phyloP scores from a whole-genome alignment of 2,329 filamentous ascomycete genomes.

The Ophiostoma piceae region DNA sequence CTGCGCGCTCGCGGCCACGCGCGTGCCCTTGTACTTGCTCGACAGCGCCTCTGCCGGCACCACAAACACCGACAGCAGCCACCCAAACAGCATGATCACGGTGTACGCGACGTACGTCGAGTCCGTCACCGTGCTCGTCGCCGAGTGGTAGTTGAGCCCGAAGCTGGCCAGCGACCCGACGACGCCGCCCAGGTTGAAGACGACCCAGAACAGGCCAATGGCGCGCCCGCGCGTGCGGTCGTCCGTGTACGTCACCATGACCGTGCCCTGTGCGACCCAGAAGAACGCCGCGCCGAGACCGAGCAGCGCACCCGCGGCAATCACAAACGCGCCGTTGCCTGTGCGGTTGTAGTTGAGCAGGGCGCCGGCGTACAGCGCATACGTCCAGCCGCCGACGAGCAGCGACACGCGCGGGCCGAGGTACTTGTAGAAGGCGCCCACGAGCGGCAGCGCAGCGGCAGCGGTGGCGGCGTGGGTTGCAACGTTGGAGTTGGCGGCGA shows the following conservation, averaged over 20 bases:
- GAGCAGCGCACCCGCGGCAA: constrained; percentile 69
- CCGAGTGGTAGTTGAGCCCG: constrained; percentile 50
- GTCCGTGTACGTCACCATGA: constrained; percentile 83
- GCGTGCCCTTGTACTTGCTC: constrained; percentile 20
- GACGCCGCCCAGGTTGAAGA: constrained; percentile 87
- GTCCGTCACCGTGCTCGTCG: constrained; percentile 24
- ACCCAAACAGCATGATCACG: constrained; percentile 26
- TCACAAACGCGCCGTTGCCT: constrained; percentile 61
- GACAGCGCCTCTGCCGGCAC: constrained; percentile 35
- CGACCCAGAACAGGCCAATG: constrained; percentile 89
- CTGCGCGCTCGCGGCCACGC: constrained; percentile 14
- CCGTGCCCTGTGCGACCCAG: constrained; percentile 76
- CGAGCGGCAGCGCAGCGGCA: constrained; percentile 28
- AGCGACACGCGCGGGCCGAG: constrained; percentile 65
- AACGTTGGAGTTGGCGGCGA: constrained; percentile 50
- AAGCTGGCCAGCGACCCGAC: constrained; percentile 74
- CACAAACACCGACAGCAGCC: constrained; percentile 61
- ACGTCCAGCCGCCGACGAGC: constrained; percentile 68
- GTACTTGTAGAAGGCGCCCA: constrained; percentile 65
- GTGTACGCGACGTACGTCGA: constrained; percentile 27
- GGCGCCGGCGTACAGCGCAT: constrained; percentile 66
- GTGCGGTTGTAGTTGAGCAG: constrained; percentile 68
- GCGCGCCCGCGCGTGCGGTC: constrained; percentile 80
- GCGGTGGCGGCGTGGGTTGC: constrained; percentile 51
- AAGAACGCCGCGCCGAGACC: constrained; percentile 73